These are phyloP conservation scores for Sugiyamaella paludigena DNA, from an alignment of 1,139 yeast genomes.

Conservation along the genomic window DNA sequence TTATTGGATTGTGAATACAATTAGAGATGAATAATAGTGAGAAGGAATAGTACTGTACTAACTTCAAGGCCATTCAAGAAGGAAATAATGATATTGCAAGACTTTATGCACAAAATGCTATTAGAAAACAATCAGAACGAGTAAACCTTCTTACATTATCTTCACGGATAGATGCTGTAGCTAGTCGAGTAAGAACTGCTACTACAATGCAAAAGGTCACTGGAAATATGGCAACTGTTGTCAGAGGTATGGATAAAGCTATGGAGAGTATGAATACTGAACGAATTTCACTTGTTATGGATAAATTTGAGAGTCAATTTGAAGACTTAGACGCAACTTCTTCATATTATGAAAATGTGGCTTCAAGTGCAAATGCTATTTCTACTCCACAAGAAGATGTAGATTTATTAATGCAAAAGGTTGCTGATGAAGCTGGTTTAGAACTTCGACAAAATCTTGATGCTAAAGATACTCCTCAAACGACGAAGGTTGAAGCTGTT, in stretches of 20 bases:
- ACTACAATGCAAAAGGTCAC: constrained; percentile 95
- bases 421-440: constrained; percentile 97
- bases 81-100: constrained; percentile 93
- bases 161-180: constrained; percentile 92
- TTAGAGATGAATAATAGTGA: no score
- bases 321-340: constrained; percentile 95
- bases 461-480: constrained; percentile 37
- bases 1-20: neutral
- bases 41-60: neutral
- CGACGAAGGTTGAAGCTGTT: constrained; percentile 43
- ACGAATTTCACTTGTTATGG: constrained; percentile 87
- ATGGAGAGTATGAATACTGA: constrained; percentile 95
- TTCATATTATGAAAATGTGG: constrained; percentile 87
- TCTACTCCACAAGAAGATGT: constrained; percentile 95
- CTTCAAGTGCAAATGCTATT: constrained; percentile 83
- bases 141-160: constrained; percentile 78
- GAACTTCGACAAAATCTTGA: constrained; percentile 84
- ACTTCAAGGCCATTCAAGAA: constrained; percentile 59
- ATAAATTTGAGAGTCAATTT: constrained; percentile 91
- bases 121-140: constrained; percentile 85
- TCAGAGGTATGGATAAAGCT: constrained; percentile 94
- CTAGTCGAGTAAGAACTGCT: constrained; percentile 94
- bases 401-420: constrained; percentile 83
- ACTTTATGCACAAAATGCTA: constrained; percentile 93
- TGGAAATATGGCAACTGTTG: constrained; percentile 89